Base-by-base conservation (phyloP, 2,329 filamentous ascomycete species). In the Cercospora sp. region DNA sequence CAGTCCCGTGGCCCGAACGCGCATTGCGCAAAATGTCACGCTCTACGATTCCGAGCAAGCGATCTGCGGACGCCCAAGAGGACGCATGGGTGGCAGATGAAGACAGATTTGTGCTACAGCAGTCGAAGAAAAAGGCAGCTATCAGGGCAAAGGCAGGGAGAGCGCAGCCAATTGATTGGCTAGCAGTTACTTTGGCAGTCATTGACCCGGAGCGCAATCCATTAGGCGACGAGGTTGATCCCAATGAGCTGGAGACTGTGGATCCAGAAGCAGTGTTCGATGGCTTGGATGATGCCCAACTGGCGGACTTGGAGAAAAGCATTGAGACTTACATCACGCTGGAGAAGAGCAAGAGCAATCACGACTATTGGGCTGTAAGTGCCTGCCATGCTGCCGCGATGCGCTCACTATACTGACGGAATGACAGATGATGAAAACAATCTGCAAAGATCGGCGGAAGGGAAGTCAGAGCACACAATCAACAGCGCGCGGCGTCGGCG, bases 91-190 rank as follows among this genome's bases (percentile, higher is more conserved):
- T 98, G 21, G 92, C 94, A 63, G 92, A 97, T 75, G 95, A 99
- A 80, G 95, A 99, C 82, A 90, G 91, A 72, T 99, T 99, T 77
- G 95, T 98, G 66, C 84, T 99, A 76, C 94, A 93, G 80, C 95
- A 99, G 81, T 91, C 94, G 58, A 99, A 98, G 85, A 98, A 96
- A 84, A 98, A 97, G 84, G 94, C 95, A 51, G 92, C 94, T 72
- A 96, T 99, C 74, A 90, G 95, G 49, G 93, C 98, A 57, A 92
- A 93, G 74, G 94, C 96, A 80, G 91, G 91, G 10, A 89, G 96
- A 73, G 94, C 94, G 66, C 94, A 93, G 77, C 91, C 94, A 9
- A 94, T 98, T 76, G 95, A 99, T 82, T 94, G 92, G 85, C 87
- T 99, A 57, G 93, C 94, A 0, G 95, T 98, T 76, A 96, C 92